Base-by-base conservation (phyloP, 108 stramenopile genomes). In the Nannochloropsis gaditana region DNA sequence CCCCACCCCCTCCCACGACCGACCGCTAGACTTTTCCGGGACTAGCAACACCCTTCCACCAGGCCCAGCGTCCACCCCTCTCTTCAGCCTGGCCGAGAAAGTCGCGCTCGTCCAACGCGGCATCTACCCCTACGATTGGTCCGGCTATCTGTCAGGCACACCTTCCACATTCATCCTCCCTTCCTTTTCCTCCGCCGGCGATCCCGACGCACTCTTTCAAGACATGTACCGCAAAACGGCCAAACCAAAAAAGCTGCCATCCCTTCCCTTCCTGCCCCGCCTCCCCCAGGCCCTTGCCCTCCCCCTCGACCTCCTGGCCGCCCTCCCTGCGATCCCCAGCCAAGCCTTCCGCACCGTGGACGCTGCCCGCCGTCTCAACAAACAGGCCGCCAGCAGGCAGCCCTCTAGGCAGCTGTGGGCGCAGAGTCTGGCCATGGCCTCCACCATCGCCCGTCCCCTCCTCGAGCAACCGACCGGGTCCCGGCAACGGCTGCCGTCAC, bases 221-320 rank as follows among this genome's bases (percentile, higher is more conserved):
- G 59, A 73, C 59, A 73, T 73, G 59, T 73, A 6, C 59, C 15
- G n/a, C 59, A 73, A 73, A n/a, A n/a, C 19, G 59, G 59, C 59
- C 2, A n/a, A 15, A 15, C 59, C 59, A 15, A n/a, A 15, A 15
- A 1, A 2, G 19, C 6, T 73, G 4, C 4, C 59, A 15, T 73
- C 59, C 59, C 59, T 73, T n/a, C 5, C 59, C 59, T 73, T 73
- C 59, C 59, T 73, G 59, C 59, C 59, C n/a, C 59, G 59, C 59
- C 59, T 73, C 19, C 59, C 59, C 59, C 15, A 73, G n/a, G 19
- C 15, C 15, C 59, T 73, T 0, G 59, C 3, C 59, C 59, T 73
- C 59, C 59, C 59, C 59, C 59, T 73, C 59, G 15, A 15, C 8
- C 59, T 6, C 59, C 59, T 73, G 59, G 59, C 59, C 59, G 59